Evolutionary conservation across 768 basidiomycete genomes (phyloP), one percentile per base, ranked within the genome.

Genomic region (Auriscalpium microsporum): DNA sequence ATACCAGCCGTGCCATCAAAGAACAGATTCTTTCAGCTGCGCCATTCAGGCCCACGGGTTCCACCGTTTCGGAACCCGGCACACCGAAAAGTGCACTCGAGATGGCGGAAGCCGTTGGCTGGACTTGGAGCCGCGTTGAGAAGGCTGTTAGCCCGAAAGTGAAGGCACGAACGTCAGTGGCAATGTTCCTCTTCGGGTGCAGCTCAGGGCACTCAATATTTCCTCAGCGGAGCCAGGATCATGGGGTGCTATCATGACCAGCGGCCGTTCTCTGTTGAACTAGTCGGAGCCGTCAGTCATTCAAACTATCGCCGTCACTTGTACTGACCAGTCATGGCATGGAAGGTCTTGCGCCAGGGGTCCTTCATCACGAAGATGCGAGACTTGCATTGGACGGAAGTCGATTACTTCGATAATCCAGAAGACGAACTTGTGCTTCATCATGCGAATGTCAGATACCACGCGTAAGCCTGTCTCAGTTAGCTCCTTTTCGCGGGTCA

Each of bases 381-480:
- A 14, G 68, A 74, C 36, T 59, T 83, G 7, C 70, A 72, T 0
- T 84, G 83, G 82, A 73, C 75, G 8, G 61, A 68, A 42, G 69
- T 74, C 0, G 65, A 65, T 2, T 72, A 68, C 45, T 82, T 82
- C 54, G 62, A 67, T 44, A 65, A 67, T 34, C 55, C 55, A 6
- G 64, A 69, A 33, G 69, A 76, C 34, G 72, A 73, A 57, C 51
- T 68, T 4, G 73, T 75, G 7, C 67, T 83, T 11, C 68, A 75
- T 6, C 78, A 80, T 57, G 73, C 75, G 2, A 67, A 80, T 21
- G 73, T 77, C 5, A 69, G 83, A 58, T 84, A 84, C 64, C 83
- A 84, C 59, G 80, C 76, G 77, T 80, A 65, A 21, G 71, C 61
- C 10, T 21, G 36, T 48, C 49, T n/a, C 44, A 45, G n/a, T n/a